A percentile compares a stretch with the other conserved stretches of the same genome.
phyloP scores from a whole-genome alignment of 2,329 filamentous ascomycete genomes.

The Dryadomyces quercus-mongolicae region DNA sequence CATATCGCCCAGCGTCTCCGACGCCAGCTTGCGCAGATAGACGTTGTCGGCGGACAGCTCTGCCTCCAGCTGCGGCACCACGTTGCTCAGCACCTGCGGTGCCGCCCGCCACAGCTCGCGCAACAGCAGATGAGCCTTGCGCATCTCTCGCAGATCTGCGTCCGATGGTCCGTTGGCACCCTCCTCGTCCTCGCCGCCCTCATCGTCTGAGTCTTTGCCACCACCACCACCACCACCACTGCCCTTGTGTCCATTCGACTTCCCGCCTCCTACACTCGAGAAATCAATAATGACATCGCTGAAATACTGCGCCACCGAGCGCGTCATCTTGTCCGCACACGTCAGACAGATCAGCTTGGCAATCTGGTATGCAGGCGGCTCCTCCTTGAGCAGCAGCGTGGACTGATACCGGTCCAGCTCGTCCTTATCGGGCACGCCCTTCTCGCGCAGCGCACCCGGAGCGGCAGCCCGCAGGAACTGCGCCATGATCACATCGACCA shows the following conservation, averaged over 20 bases:
- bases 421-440: slow-evolving; percentile 29
- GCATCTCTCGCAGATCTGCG: slow-evolving; percentile 74
- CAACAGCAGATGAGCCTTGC: slow-evolving; percentile 79
- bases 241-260: background rate
- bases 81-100: slow-evolving; percentile 78
- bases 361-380: slow-evolving; percentile 91
- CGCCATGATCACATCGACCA: slow-evolving; percentile 86
- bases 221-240: background rate
- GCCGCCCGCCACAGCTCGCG: slow-evolving; percentile 90
- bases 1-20: slow-evolving; percentile 91
- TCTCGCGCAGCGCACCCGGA: slow-evolving; percentile 47
- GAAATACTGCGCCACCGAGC: slow-evolving; percentile 91
- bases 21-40: slow-evolving; percentile 74
- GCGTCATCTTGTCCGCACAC: slow-evolving; percentile 86
- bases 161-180: slow-evolving; percentile 56
- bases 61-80: slow-evolving; percentile 85
- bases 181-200: slow-evolving; percentile 5
- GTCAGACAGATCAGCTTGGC: slow-evolving; percentile 86
- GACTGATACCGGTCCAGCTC: slow-evolving; percentile 65
- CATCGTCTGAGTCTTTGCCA: slow-evolving; percentile 32
- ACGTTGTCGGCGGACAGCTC: slow-evolving; percentile 86
- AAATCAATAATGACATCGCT: slow-evolving; percentile 92
- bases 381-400: slow-evolving; percentile 73
- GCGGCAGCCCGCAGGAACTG: slow-evolving; percentile 88
- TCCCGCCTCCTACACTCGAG: slow-evolving; percentile 45